These are phyloP conservation scores for Ceratobasidium sp. DNA, from an alignment of 1,284 basidiomycete genomes.

Conservation along the genomic window DNA sequence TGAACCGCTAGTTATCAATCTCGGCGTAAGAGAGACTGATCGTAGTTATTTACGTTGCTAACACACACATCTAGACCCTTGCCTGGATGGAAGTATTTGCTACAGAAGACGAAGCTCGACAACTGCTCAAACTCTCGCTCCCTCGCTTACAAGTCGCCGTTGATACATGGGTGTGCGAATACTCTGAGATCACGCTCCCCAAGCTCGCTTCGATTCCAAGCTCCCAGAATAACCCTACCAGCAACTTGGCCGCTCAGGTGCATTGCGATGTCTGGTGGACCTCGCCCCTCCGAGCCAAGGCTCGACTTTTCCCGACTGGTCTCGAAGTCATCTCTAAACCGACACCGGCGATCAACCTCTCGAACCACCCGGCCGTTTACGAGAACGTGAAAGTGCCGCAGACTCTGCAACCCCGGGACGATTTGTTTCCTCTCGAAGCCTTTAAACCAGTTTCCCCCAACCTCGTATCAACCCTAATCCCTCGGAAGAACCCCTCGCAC, in stretches of 20 bases:
- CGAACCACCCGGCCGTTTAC: too few species aligned
- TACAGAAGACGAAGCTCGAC: not conserved
- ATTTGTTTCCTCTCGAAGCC: too few species aligned
- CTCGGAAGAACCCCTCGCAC: not conserved
- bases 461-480: not conserved
- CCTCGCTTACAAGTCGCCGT: not conserved
- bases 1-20: not conserved
- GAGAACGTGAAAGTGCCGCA: too few species aligned
- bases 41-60: not conserved
- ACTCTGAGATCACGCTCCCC: not conserved
- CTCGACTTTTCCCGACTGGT: not conserved
- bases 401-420: too few species aligned
- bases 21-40: not conserved
- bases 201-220: not conserved
- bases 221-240: not conserved
- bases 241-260: not conserved
- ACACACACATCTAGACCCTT: not conserved
- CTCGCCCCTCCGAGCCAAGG: not conserved
- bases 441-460: too few species aligned
- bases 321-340: not conserved
- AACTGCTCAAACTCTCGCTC: conserved; percentile 1
- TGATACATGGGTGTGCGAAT: conserved; percentile 26
- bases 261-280: not conserved
- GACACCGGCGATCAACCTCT: not conserved
- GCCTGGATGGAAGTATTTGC: not conserved